Evolutionary conservation across 331 rosid species (phyloP).

Genomic region (Pyrus hybrid): DNA sequence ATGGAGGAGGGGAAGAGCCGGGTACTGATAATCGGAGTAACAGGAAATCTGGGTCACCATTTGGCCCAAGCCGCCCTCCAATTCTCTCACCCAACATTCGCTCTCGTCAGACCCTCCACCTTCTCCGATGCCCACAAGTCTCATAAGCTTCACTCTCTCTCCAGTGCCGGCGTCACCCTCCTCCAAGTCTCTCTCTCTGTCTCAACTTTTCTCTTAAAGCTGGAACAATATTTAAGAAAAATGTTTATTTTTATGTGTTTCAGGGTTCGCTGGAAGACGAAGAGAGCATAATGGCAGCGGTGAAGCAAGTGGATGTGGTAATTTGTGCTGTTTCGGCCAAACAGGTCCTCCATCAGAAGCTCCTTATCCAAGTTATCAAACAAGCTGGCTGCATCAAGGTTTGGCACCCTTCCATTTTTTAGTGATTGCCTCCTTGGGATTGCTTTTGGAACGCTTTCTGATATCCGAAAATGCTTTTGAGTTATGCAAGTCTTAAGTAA

Average conservation of each 20-base stretch:
- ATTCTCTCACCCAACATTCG: conserved; percentile 68
- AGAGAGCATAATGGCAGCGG: conserved; percentile 46
- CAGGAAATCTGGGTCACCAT: conserved; percentile 49
- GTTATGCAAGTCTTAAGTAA: no score
- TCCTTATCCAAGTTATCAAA: conserved; percentile 53
- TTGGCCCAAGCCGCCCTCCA: conserved; percentile 51
- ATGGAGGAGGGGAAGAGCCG: conserved; percentile 29
- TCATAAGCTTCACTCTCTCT: conserved; percentile 41
- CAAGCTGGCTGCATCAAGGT: conserved; percentile 60
- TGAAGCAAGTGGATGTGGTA: conserved; percentile 67
- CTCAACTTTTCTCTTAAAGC: not conserved
- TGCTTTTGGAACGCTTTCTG: no score
- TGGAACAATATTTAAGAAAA: not conserved
- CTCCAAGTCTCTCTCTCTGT: conserved; percentile 6
- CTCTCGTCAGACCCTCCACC: conserved; percentile 47
- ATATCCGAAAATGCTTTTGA: no score
- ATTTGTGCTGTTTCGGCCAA: conserved; percentile 58
- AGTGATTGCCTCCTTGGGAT: not conserved
- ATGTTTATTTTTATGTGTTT: not conserved
- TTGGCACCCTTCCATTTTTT: not conserved
- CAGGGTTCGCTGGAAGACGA: conserved; percentile 78
- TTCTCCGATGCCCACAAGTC: conserved; percentile 43
- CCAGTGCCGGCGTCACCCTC: conserved; percentile 48
- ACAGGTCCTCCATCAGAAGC: conserved; percentile 47
- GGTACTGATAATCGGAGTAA: conserved; percentile 60